A percentile compares a stretch with the other conserved stretches of the same genome.
These are phyloP conservation scores for Pichia paraexigua DNA, from an alignment of 805 yeast species.

Conservation along the genomic window DNA sequence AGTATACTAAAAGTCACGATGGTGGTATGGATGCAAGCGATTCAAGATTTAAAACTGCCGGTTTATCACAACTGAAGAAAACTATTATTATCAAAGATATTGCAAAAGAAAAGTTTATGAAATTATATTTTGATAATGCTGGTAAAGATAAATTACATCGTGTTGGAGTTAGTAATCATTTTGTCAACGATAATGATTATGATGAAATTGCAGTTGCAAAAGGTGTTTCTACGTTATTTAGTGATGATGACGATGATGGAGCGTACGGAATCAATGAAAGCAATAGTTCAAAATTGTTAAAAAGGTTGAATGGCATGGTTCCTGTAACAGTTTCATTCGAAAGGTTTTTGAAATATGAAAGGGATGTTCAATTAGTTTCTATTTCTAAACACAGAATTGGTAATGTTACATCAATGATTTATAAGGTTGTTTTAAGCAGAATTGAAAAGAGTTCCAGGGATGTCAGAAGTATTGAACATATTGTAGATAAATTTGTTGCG, in stretches of 20 bases:
- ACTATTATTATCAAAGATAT: slow-evolving; percentile 53
- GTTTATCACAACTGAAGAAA: slow-evolving; percentile 39
- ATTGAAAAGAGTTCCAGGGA: slow-evolving; percentile 47
- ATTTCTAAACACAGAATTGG: slow-evolving; percentile 68
- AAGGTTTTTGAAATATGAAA: slow-evolving; percentile 57
- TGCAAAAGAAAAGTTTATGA: slow-evolving; percentile 32
- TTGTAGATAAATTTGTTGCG: slow-evolving; percentile 22
- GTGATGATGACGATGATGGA: slow-evolving; percentile 7
- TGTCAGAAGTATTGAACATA: slow-evolving; percentile 13
- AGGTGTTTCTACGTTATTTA: slow-evolving; percentile 1
- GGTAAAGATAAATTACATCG: slow-evolving; percentile 10
- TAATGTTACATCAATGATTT: slow-evolving; percentile 54
- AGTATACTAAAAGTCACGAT: slow-evolving; percentile 1
- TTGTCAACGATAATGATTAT: not conserved
- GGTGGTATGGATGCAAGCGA: slow-evolving; percentile 1
- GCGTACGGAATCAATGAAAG: not conserved
- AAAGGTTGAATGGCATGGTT: slow-evolving; percentile 40
- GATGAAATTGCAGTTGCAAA: slow-evolving; percentile 10
- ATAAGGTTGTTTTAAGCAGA: slow-evolving; percentile 44
- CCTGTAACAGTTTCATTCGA: slow-evolving; percentile 56
- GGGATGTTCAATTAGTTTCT: slow-evolving; percentile 56
- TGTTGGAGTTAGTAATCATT: slow-evolving; percentile 13
- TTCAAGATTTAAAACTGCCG: slow-evolving; percentile 6
- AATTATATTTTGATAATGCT: slow-evolving; percentile 1
- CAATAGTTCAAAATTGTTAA: slow-evolving; percentile 14